A percentile compares a stretch with the other conserved stretches of the same genome.
phyloP scores from a whole-genome alignment of 2,329 filamentous ascomycete species.

The Fusarium sterilihyphosum region DNA sequence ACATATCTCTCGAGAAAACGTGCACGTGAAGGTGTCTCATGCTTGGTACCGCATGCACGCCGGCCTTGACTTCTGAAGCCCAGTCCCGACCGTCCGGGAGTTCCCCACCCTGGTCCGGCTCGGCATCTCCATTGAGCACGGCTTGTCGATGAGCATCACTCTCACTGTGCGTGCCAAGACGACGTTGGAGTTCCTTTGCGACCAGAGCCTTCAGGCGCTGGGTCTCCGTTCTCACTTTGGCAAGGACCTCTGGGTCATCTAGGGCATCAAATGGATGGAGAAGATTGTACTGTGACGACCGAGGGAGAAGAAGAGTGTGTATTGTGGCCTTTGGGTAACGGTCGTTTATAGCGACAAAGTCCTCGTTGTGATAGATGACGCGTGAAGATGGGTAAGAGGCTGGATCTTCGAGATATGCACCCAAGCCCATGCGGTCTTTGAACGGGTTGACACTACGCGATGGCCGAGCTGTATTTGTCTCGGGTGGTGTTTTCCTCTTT shows the following conservation, averaged over 20 bases:
- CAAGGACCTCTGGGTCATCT: constrained; percentile 74
- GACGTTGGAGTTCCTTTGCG: constrained; percentile 77
- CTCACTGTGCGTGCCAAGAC: constrained; percentile 70
- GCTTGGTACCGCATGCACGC: constrained; percentile 86
- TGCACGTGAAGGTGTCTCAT: constrained; percentile 96
- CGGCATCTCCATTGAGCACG: constrained; percentile 69
- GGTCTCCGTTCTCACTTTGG: constrained; percentile 68
- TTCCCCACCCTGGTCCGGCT: constrained; percentile 40
- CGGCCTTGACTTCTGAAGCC: constrained; percentile 76
- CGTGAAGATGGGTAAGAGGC: constrained; percentile 66
- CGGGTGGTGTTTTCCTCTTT: constrained; percentile 47
- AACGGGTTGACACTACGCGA: constrained; percentile 48
- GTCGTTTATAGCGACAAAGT: constrained; percentile 83
- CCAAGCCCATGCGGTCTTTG: constrained; percentile 69
- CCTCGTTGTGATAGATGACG: constrained; percentile 72
- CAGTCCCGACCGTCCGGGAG: constrained; percentile 83
- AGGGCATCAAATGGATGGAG: constrained; percentile 83
- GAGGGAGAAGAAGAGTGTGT: constrained; percentile 88
- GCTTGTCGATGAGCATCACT: constrained; percentile 72
- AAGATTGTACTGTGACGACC: constrained; percentile 67
- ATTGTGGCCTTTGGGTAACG: constrained; percentile 85
- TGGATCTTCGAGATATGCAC: constrained; percentile 73
- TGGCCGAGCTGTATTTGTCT: constrained; percentile 22
- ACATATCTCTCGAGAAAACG: constrained; percentile 82
- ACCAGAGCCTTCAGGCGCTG: constrained; percentile 71